Base-by-base conservation (phyloP, 31 red algal species). In the Odonthalia washingtoniensis region DNA sequence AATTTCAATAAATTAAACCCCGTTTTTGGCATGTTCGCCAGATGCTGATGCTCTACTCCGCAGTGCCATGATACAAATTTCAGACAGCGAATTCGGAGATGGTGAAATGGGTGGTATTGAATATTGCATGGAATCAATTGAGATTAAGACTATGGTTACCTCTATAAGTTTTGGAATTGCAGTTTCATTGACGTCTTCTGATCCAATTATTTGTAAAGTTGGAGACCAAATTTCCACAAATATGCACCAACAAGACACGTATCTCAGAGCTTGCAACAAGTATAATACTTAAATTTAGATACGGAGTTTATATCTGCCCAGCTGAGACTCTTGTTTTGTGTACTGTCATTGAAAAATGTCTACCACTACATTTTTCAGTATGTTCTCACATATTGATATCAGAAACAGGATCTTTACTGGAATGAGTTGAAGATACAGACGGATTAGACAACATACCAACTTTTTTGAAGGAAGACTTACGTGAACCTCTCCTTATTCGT, bases 111-210 rank as follows among this genome's bases (percentile, higher is more conserved):
- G 27, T 17, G 74, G 5, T 42, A 12, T 43, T 6, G 12, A 38
- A 44, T 17, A 17, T 4, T 44, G 26, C 12, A n/a, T 46, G 33
- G 74, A 17, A 12, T 3, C 3, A 3, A 46, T 46, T 31, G 75
- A 78, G 40, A 78, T 78, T 44, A 78, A 78, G 24, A 78, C 42
- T 6, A 46, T 2, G 5, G 75, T 78, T 31, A 46, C 75, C 2
- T 1, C 3, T 52, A 2, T n/a, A 57, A 78, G 40, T 5, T 5
- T 78, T 4, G 36, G 40, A 14, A 32, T 49, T 2, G 26, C 75
- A 46, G 5, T 78, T 36, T 52, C 16, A 12, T 46, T 78, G 2
- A 36, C 40, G 27, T 53, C 4, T 5, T 2, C 39, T 3, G 42
- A 53, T 5, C 41, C 49, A 32, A 6, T 78, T 4, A 6, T 57